Evolutionary conservation across 108 stramenopile genomes (phyloP).

Genomic region (Pseudonitzschia delicatissima): DNA sequence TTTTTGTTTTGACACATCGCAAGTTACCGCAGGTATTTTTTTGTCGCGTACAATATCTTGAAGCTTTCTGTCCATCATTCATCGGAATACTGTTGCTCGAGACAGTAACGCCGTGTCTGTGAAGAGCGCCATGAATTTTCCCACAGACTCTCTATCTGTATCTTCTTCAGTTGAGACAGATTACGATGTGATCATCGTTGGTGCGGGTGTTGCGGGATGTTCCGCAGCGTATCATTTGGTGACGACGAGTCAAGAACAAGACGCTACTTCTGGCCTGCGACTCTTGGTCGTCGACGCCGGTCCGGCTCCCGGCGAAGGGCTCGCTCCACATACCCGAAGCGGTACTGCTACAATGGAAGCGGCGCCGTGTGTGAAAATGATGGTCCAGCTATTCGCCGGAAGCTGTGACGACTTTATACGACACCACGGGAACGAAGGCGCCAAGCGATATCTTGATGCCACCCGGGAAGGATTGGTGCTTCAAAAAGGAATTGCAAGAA

Average conservation of each 20-base stretch:
- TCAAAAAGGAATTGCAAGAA: slow-evolving; percentile 34
- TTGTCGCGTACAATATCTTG: no score
- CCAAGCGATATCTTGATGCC: slow-evolving; percentile 26
- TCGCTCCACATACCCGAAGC: slow-evolving; percentile 18
- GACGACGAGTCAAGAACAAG: not conserved
- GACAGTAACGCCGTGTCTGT: no score
- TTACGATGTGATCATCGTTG: slow-evolving; percentile 19
- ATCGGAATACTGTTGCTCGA: no score
- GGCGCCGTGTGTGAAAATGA: slow-evolving; percentile 39
- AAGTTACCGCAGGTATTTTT: no score
- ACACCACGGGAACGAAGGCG: slow-evolving; percentile 38
- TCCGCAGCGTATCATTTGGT: slow-evolving; percentile 32
- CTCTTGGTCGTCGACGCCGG: slow-evolving; percentile 37
- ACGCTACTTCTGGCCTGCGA: not conserved
- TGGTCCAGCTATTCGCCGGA: slow-evolving; percentile 34
- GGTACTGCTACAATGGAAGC: slow-evolving; percentile 34
- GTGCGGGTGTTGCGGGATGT: slow-evolving; percentile 10
- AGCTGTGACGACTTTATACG: slow-evolving; percentile 19
- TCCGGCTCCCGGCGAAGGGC: slow-evolving; percentile 27
- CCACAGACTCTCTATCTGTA: no score
- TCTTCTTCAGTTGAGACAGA: not conserved
- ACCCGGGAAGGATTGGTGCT: slow-evolving; percentile 32
- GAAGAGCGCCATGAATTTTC: no score
- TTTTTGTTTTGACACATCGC: no score
- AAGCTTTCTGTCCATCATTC: no score